phyloP scores from a whole-genome alignment of 805 yeast species.

The Myxozyma vanderwaltii region DNA sequence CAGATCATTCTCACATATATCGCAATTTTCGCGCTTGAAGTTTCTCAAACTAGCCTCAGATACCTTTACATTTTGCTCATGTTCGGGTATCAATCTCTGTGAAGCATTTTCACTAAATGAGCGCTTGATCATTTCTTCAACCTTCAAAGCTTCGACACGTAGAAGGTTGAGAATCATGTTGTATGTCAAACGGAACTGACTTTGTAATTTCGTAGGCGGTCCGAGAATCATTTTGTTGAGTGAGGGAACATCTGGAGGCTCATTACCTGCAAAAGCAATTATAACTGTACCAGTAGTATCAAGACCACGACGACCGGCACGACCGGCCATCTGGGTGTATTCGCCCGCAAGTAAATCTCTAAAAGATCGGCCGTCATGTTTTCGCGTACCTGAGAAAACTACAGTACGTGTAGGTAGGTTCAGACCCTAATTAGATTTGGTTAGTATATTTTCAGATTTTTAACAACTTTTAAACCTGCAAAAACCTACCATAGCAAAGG shows the following conservation, averaged over 20 bases:
- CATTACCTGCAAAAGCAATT: constrained; percentile 62
- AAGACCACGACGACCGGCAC: constrained; percentile 97
- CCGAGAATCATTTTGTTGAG: constrained; percentile 86
- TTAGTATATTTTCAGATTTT: background rate
- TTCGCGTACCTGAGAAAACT: constrained; percentile 78
- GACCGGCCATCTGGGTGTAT: constrained; percentile 98
- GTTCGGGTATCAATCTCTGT: constrained; percentile 84
- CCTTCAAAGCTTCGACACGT: constrained; percentile 90
- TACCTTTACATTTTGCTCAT: constrained; percentile 63
- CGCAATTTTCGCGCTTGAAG: constrained; percentile 43
- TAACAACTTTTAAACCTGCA: background rate
- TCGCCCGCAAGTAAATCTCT: constrained; percentile 91
- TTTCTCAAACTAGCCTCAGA: constrained; percentile 52
- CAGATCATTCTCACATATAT: constrained; percentile 48
- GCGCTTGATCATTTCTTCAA: constrained; percentile 97
- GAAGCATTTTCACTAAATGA: constrained; percentile 90
- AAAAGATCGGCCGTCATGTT: constrained; percentile 86
- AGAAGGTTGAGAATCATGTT: constrained; percentile 90
- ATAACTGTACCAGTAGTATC: constrained; percentile 94
- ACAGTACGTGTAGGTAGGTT: constrained; percentile 96
- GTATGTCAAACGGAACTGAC: constrained; percentile 92
- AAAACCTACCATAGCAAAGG: constrained; percentile 77
- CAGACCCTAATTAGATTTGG: constrained; percentile 53
- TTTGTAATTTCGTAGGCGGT: constrained; percentile 81
- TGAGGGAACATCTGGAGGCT: constrained; percentile 36